Evolutionary conservation across 495 filamentous ascomycete species (phyloP).

Genomic region (Podospora comata): DNA sequence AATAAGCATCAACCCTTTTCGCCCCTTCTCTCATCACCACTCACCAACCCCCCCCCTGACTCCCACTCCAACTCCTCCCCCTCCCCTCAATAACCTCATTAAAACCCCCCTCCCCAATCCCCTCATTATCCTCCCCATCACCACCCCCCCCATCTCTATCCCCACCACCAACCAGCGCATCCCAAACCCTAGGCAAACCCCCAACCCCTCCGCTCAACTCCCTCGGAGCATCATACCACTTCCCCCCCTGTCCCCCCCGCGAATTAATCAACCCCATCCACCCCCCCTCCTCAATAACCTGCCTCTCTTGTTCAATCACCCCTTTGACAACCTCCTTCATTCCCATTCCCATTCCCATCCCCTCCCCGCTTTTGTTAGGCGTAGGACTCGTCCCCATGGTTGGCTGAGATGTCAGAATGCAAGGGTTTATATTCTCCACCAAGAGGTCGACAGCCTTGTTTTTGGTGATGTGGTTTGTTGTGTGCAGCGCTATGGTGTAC

Average conservation of each 20-base stretch:
- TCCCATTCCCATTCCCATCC: neutral
- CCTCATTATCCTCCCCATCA: neutral
- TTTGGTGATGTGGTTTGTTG: neutral
- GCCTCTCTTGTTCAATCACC: neutral
- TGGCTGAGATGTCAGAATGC: neutral
- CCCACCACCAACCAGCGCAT: neutral
- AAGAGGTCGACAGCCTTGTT: neutral
- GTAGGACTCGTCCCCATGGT: neutral
- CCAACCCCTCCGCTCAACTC: neutral
- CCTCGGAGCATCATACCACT: slow-evolving; percentile 1
- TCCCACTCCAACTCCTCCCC: neutral
- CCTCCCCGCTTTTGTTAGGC: neutral
- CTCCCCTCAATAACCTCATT: neutral
- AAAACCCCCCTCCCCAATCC: neutral
- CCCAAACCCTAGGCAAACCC: neutral
- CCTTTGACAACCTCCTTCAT: neutral
- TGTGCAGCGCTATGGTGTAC: neutral
- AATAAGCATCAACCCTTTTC: too few species aligned
- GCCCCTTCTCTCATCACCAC: neutral
- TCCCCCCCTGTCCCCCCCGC: neutral
- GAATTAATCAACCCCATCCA: neutral
- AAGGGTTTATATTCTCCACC: neutral
- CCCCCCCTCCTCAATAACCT: neutral
- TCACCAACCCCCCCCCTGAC: neutral
- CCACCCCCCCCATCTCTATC: neutral